Conservation (phyloP, 257 asterid genomes). For the Linaria vulgaris region DNA sequence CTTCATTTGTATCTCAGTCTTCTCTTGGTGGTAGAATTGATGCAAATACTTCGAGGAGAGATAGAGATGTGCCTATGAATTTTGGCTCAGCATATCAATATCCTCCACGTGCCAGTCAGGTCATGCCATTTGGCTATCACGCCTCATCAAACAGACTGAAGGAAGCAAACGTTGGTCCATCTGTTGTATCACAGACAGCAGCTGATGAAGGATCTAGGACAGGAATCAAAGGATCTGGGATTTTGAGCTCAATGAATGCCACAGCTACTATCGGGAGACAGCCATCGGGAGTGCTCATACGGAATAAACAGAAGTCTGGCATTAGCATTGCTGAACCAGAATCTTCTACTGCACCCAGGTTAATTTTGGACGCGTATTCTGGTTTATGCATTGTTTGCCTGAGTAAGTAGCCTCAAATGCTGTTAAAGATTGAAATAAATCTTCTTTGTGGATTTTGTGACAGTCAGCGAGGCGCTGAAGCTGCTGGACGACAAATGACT, state of each 20-base stretch:
- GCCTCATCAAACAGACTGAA: slow-evolving; percentile 55
- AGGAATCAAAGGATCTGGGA: slow-evolving; percentile 81
- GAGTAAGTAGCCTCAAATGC: background rate
- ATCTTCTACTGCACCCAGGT: slow-evolving; percentile 61
- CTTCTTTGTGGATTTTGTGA: slow-evolving; percentile 28
- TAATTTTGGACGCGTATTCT: slow-evolving; percentile 16
- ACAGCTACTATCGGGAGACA: slow-evolving; percentile 52
- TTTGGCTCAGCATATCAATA: slow-evolving; percentile 51
- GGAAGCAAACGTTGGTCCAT: slow-evolving; percentile 59
- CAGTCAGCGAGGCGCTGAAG: slow-evolving; percentile 60
- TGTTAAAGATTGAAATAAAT: slow-evolving; percentile 20
- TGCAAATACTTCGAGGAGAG: slow-evolving; percentile 53
- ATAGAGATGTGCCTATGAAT: slow-evolving; percentile 45
- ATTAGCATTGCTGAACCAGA: slow-evolving; percentile 60
- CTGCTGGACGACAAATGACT: slow-evolving; percentile 78
- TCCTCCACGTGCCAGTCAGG: slow-evolving; percentile 72
- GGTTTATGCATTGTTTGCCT: slow-evolving; percentile 16
- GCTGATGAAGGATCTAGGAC: slow-evolving; percentile 99
- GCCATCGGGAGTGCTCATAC: slow-evolving; percentile 64
- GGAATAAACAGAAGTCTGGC: slow-evolving; percentile 56
- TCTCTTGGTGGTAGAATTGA: slow-evolving; percentile 52
- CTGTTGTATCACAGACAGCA: slow-evolving; percentile 64
- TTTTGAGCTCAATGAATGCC: slow-evolving; percentile 59
- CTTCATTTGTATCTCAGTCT: slow-evolving; percentile 54
- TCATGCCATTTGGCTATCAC: slow-evolving; percentile 58